Percentiles rank a stretch among this genome's conserved stretches.
Conservation (phyloP, 1,284 basidiomycete genomes). For the Sutorius eximius region DNA sequence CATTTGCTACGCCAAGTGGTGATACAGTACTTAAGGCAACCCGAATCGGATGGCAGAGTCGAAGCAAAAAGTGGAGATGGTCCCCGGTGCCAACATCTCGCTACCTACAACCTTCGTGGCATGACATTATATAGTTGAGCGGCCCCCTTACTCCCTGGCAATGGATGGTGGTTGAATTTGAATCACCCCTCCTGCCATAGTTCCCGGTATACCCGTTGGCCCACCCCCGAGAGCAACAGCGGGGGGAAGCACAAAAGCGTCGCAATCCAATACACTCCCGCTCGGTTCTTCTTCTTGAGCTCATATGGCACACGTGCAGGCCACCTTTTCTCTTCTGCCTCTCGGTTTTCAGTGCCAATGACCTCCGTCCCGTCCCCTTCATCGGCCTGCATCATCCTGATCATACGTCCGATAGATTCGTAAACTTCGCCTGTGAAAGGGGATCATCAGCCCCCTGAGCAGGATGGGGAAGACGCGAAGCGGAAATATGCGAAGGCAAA, state of each 20-base stretch:
- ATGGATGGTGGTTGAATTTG: too few species aligned
- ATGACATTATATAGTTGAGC: too few species aligned
- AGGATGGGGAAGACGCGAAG: not conserved
- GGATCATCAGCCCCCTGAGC: not conserved
- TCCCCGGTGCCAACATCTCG: too few species aligned
- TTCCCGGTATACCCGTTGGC: conserved; percentile 9
- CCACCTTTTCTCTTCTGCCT: conserved; percentile 16
- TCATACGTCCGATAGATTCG: conserved; percentile 24
- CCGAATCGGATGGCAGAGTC: not conserved
- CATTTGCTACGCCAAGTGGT: not conserved
- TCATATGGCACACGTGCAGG: conserved; percentile 3
- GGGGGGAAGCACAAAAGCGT: conserved; percentile 22
- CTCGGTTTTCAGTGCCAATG: not conserved
- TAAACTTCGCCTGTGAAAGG: conserved; percentile 25
- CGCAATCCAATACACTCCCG: conserved; percentile 5
- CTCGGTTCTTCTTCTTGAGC: conserved; percentile 2
- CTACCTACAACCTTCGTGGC: too few species aligned
- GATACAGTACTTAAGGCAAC: not conserved
- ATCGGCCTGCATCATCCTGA: conserved; percentile 18
- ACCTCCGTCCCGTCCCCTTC: not conserved
- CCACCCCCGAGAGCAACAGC: conserved; percentile 48
- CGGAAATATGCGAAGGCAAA: not conserved
- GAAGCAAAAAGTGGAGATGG: too few species aligned
- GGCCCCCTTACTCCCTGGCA: too few species aligned
- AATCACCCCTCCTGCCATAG: conserved; percentile 17